Evolutionary conservation across 75 land plant genomes (phyloP).

Genomic region (Pseudotsuga menziesii): DNA sequence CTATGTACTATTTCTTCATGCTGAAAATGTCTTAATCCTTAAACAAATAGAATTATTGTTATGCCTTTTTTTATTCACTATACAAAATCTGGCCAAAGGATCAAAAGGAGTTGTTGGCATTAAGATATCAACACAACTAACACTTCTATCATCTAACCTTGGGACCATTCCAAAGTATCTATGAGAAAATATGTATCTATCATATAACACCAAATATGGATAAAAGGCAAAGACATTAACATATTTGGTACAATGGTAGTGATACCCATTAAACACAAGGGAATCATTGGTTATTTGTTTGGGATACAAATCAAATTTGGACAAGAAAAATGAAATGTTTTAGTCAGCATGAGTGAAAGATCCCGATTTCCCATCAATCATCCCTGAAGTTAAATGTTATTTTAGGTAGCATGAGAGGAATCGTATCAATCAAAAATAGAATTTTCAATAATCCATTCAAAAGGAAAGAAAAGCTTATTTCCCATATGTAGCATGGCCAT

Average conservation of each 20-base stretch:
- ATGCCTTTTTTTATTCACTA: conserved; percentile 74
- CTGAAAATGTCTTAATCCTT: too few species aligned
- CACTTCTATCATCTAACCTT: conserved; percentile 49
- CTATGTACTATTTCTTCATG: too few species aligned
- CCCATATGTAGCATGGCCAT: too few species aligned
- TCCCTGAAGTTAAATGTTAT: neutral
- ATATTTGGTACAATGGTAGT: neutral
- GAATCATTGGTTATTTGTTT: neutral
- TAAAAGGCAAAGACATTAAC: neutral
- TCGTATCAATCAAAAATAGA: neutral
- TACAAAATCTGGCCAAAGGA: conserved; percentile 81
- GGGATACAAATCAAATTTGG: too few species aligned
- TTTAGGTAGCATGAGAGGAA: neutral
- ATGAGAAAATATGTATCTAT: conserved; percentile 11
- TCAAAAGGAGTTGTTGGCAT: conserved; percentile 52
- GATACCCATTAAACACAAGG: neutral
- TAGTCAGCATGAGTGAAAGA: neutral
- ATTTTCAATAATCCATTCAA: too few species aligned
- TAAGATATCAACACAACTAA: conserved; percentile 63
- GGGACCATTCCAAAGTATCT: conserved; percentile 71
- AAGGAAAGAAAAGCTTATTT: too few species aligned
- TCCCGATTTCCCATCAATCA: neutral
- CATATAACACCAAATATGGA: neutral
- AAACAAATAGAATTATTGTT: neutral
- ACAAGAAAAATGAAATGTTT: neutral